Evolutionary conservation across 495 filamentous ascomycete genomes (phyloP), one percentile per base, ranked within the genome.

Genomic region (Viridothelium virens): DNA sequence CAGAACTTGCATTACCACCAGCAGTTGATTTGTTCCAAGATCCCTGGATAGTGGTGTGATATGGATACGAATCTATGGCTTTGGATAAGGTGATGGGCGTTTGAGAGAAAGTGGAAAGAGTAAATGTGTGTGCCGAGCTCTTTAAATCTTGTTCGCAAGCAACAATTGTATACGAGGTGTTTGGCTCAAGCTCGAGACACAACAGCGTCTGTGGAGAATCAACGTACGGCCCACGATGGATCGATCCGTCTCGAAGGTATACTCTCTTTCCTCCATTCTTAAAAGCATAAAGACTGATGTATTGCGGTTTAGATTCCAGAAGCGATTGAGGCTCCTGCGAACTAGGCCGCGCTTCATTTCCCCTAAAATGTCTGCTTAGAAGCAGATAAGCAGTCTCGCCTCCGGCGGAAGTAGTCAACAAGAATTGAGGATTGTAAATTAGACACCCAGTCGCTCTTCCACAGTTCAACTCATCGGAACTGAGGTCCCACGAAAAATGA

Each of bases 171-270:
- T 92, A 92, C 0, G 81, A 78, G 31, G 80, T 78, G 34, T 77
- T 72, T 25, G 84, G 72, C 34, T 82, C 75, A 67, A 90, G 81
- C 10, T 89, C 85, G 48, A 95, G 81, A 65, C 87, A 85, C 38
- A 94, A 86, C 14, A 97, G 85, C 11, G 89, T 95, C 73, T 97
- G 96, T 12, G 92, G 91, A 1, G 92, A 93, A 74, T 96, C 92
- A 44, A 97, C 92, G 69, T 89, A 96, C n/a, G 89, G 87, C 1
- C 89, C 87, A 50, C 86, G 83, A 69, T 88, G 79, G 3, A 89
- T 74, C 25, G 85, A 80, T 10, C 81, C 83, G 63, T 93, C 89
- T 63, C 81, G 85, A 12, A 92, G 76, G 39, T 89, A 87, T 1
- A 97, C 86, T 50, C 87, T 81, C 36, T 86, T 79, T n/a, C 91